A percentile compares a stretch with the other conserved stretches of the same genome.
These are phyloP conservation scores for Ulmus americana DNA, from an alignment of 331 rosid species.

Conservation along the genomic window DNA sequence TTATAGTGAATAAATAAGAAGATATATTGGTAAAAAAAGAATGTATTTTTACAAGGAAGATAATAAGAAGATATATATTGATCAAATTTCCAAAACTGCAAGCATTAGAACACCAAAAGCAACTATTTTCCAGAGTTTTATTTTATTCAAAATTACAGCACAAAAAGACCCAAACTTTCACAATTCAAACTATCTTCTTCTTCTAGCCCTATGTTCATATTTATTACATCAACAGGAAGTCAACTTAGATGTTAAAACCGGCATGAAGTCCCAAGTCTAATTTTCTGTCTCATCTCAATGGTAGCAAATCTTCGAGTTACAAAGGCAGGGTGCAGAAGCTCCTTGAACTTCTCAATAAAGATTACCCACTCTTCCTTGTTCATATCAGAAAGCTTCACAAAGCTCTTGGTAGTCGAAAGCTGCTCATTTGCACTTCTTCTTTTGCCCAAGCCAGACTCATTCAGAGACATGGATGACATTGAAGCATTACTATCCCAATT, in stretches of 20 bases:
- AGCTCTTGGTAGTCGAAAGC: slow-evolving; percentile 13
- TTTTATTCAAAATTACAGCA: not conserved
- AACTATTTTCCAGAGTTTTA: not conserved
- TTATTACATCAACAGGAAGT: not conserved
- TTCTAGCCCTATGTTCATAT: no score
- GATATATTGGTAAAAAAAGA: no score
- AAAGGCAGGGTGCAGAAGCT: slow-evolving; percentile 18
- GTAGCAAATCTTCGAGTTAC: slow-evolving; percentile 12
- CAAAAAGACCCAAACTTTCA: slow-evolving; percentile 3
- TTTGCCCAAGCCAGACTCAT: not conserved
- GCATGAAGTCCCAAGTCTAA: slow-evolving; percentile 20
- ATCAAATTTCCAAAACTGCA: no score
- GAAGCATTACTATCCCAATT: slow-evolving; percentile 4
- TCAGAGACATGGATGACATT: slow-evolving; percentile 6
- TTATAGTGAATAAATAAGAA: no score
- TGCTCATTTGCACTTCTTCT: slow-evolving; percentile 18
- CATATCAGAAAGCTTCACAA: slow-evolving; percentile 21
- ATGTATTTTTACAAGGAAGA: no score
- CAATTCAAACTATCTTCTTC: not conserved
- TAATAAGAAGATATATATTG: no score
- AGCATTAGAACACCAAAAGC: no score
- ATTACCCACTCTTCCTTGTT: slow-evolving; percentile 16
- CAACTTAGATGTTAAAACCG: slow-evolving; percentile 7
- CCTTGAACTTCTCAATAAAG: slow-evolving; percentile 18
- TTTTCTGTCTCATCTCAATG: slow-evolving; percentile 5